Base-by-base conservation (phyloP, 148 eudicot genomes). In the Chenopodium formosanum region DNA sequence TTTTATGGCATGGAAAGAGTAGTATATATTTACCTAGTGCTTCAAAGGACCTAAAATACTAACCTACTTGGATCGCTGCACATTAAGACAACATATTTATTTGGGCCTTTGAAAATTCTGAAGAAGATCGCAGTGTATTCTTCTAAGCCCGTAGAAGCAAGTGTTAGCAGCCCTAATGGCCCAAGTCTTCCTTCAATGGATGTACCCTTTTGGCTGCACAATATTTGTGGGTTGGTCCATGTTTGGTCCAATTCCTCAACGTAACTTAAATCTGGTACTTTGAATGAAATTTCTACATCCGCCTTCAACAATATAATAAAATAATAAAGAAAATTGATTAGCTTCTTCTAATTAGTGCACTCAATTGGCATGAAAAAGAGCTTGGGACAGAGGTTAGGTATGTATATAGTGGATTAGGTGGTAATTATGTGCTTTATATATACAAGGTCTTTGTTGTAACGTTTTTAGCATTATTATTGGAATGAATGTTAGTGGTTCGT, bases 231-330 rank as follows among this genome's bases (percentile, higher is more conserved):
- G 67, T 90, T 76, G 23, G 31, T 73, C 83, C 64, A 70, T 32
- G 47, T 69, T 52, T 80, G 81, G 37, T 85, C 60, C 4, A 53
- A 16, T 53, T 53, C 60, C 60, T 53, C 60, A 53, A 16, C 60
- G 16, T 16, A 12, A 0, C 70, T 46, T 6, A 86, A 70, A 19
- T 83, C 80, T 8, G 86, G 62, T 29, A 90, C 2, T 34, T 63
- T 46, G 68, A 88, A 90, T 34, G 87, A 83, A 10, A 86, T 83
- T 52, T 90, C 90, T 23, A 88, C 83, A 82, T 90, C 92, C 27
- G 90, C 90, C 92, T 90, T 64, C 5, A 64, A 46, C 60, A 53
- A 53, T 11, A 53, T 12, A 12, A 53, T 53, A 11, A 53, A 52
- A 52, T 13, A 53, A 53, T 34, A 37, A 37, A 37, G 44, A 37